phyloP scores from a whole-genome alignment of 23 red algal species.

The Gracilaria gracilis region DNA sequence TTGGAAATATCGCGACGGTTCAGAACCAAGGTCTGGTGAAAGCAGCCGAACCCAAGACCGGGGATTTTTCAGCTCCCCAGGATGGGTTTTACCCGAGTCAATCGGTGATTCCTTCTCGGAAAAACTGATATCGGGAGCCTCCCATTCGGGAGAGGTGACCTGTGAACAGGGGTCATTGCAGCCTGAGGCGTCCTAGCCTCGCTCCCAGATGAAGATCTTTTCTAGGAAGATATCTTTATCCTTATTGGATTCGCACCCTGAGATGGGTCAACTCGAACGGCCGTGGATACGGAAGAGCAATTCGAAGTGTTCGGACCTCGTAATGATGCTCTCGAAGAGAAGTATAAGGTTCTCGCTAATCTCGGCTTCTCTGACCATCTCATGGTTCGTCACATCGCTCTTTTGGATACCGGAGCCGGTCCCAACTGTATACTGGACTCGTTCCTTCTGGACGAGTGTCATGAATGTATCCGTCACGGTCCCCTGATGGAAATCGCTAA shows the following conservation, averaged over 20 bases:
- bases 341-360: slow-evolving; percentile 9
- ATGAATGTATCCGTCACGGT: not conserved
- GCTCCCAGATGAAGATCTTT: slow-evolving; percentile 6
- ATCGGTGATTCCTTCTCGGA: not conserved
- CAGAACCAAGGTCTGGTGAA: too few relatives aligned
- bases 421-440: slow-evolving; percentile 7
- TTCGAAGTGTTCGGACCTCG: not conserved
- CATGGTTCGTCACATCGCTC: not conserved
- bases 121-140: slow-evolving; percentile 8
- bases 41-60: too few relatives aligned
- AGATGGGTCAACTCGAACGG: not conserved
- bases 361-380: not conserved
- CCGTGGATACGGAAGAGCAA: not conserved
- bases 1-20: too few relatives aligned
- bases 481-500: slow-evolving; percentile 14
- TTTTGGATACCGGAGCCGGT: slow-evolving; percentile 20
- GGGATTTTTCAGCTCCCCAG: too few relatives aligned
- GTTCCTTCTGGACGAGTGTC: not conserved
- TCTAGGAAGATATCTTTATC: not conserved
- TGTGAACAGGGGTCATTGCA: not conserved
- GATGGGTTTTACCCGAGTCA: too few relatives aligned
- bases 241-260: not conserved
- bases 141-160: slow-evolving; percentile 5
- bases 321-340: slow-evolving; percentile 10
- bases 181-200: not conserved